Conservation (phyloP, 441 rosid species). For the Populus tomentosa region DNA sequence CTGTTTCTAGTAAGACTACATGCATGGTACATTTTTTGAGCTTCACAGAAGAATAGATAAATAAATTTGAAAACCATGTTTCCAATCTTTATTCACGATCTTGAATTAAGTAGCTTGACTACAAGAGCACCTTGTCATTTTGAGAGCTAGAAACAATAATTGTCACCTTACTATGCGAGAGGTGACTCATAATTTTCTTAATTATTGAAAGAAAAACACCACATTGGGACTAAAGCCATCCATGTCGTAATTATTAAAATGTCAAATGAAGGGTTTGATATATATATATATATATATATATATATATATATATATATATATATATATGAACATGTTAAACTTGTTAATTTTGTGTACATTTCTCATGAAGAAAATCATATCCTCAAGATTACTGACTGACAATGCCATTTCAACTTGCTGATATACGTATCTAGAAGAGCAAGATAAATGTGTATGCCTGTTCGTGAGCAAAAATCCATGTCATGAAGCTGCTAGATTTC, state of each 20-base stretch:
- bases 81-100: not conserved
- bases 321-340: not conserved
- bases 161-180: not conserved
- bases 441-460: not conserved
- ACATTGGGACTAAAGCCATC: too few relatives aligned
- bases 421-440: not conserved
- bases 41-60: not conserved
- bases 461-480: not conserved
- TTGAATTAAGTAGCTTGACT: not conserved
- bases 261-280: too few relatives aligned
- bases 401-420: not conserved
- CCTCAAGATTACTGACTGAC: not conserved
- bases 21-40: not conserved
- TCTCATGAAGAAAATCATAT: not conserved
- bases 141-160: not conserved
- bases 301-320: too few relatives aligned
- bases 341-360: not conserved
- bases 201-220: too few relatives aligned
- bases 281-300: too few relatives aligned
- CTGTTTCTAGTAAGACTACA: too few relatives aligned
- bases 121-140: not conserved
- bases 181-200: too few relatives aligned
- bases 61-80: not conserved
- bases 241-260: too few relatives aligned
- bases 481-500: not conserved